These are phyloP conservation scores for Candida dubliniensis DNA, from an alignment of 1,139 yeast species.

Conservation along the genomic window DNA sequence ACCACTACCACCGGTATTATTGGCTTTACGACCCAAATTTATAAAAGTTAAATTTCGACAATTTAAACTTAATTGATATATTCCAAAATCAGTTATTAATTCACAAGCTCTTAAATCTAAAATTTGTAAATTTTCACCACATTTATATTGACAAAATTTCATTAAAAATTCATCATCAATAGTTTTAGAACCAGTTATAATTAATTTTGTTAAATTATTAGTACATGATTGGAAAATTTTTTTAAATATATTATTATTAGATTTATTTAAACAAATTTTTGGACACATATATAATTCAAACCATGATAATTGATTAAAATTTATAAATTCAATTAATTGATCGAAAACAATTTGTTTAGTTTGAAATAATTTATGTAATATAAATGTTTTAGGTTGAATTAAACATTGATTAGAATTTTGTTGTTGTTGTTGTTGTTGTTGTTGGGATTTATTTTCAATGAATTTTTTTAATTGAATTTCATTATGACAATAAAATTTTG, in stretches of 20 bases:
- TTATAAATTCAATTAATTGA: conserved; percentile 24
- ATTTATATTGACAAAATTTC: conserved; percentile 24
- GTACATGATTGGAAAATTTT: conserved; percentile 38
- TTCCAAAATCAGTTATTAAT: conserved; percentile 30
- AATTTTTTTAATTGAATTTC: conserved; percentile 39
- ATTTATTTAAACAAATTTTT: conserved; percentile 27
- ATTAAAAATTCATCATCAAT: conserved; percentile 62
- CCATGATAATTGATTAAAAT: conserved; percentile 55
- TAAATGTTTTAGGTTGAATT: conserved; percentile 30
- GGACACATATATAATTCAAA: conserved; percentile 88
- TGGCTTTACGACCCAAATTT: too few relatives aligned
- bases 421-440: conserved; percentile 1
- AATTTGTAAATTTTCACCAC: conserved; percentile 45
- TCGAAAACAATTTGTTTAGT: conserved; percentile 32
- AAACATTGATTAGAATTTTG: conserved; percentile 12
- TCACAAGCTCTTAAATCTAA: conserved; percentile 73
- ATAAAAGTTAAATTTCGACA: too few relatives aligned
- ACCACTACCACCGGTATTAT: too few relatives aligned
- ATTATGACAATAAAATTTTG: conserved; percentile 55
- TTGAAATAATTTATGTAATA: conserved; percentile 38
- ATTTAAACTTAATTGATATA: too few relatives aligned
- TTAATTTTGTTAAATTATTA: conserved; percentile 51
- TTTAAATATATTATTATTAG: conserved; percentile 44
- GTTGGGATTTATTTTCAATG: conserved; percentile 17
- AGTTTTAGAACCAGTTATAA: conserved; percentile 72